A percentile compares a stretch with the other conserved stretches of the same genome.
Evolutionary conservation across 306 rosid species (phyloP).

Genomic region (Prunus padus): DNA sequence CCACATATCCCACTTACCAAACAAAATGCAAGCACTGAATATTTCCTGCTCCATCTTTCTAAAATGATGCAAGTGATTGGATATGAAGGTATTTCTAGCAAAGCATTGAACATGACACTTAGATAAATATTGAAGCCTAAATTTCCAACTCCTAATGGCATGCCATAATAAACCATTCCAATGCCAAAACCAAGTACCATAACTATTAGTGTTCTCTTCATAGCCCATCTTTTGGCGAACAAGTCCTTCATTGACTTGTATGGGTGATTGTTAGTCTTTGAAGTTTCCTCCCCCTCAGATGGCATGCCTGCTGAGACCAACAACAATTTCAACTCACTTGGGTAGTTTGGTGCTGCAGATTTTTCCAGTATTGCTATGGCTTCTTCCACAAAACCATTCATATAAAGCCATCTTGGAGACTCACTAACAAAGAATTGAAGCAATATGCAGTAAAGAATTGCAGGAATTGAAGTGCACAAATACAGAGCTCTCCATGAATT

Average conservation of each 20-base stretch:
- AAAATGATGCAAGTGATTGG: slow-evolving; percentile 14
- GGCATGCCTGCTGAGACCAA: background rate
- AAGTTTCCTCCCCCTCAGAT: background rate
- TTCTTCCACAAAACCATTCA: slow-evolving; percentile 9
- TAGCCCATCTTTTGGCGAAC: slow-evolving; percentile 28
- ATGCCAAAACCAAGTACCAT: slow-evolving; percentile 21
- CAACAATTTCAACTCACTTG: background rate
- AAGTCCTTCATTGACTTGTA: slow-evolving; percentile 18
- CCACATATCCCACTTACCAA: slow-evolving; percentile 19
- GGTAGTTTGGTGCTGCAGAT: background rate
- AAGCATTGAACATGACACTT: slow-evolving; percentile 33
- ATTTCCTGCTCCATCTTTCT: slow-evolving; percentile 20
- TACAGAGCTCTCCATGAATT: slow-evolving; percentile 21
- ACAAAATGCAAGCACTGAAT: slow-evolving; percentile 5
- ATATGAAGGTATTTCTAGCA: slow-evolving; percentile 39
- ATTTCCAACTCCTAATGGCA: slow-evolving; percentile 42
- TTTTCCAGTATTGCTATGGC: slow-evolving; percentile 7
- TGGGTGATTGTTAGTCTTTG: slow-evolving; percentile 9
- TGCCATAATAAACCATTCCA: slow-evolving; percentile 47
- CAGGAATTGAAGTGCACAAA: slow-evolving; percentile 14
- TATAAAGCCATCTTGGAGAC: slow-evolving; percentile 19
- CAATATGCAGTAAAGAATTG: slow-evolving; percentile 8
- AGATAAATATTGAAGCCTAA: slow-evolving; percentile 40
- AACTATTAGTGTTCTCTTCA: slow-evolving; percentile 9
- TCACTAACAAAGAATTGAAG: slow-evolving; percentile 14